Evolutionary conservation across 2,329 filamentous ascomycete species (phyloP), one percentile per base, ranked within the genome.

Genomic region (Trichoderma sp.): DNA sequence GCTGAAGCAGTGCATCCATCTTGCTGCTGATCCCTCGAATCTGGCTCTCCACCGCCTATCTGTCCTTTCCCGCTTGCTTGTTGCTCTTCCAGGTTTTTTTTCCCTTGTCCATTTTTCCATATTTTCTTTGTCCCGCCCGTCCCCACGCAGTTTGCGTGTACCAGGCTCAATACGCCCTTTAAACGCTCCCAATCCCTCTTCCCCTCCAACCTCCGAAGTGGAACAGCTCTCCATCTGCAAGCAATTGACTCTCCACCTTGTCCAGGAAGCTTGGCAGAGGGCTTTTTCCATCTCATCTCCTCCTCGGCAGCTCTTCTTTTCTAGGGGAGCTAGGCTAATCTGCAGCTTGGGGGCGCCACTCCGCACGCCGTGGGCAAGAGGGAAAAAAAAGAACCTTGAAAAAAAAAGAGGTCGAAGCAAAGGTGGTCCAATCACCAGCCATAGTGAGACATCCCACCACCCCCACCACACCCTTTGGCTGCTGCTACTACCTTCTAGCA

Each of bases 401-500:
- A n/a, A 60, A 66, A 66, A 65, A 53, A 71, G 63, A 64, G 30
- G 57, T 32, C n/a, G 28, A 60, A 21, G n/a, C 21, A 60, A 34
- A 9, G 6, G 36, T n/a, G n/a, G 47, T 53, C 61, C 47, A 67
- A 71, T 64, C 61, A 60, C n/a, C 15, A n/a, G 61, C 70, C 24
- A 28, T n/a, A 57, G 60, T 34, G 69, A 64, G 69, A 71, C 69
- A 71, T 71, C 69, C 69, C 69, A 71, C 69, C 60, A 64, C 43
- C 57, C 58, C 68, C 58, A 65, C 62, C 63, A 66, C 63, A 66
- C 63, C 63, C 63, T 66, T 39, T 66, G 47, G 47, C 60, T 39
- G 21, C 60, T 34, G 57, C 65, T 53, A 68, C 65, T 34, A 47
- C 64, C 65, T 12, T 12, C 9, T 32, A 28, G 39, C 26, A 56